Base-by-base conservation (phyloP, 2,329 filamentous ascomycete genomes). In the Lomentospora prolificans region DNA sequence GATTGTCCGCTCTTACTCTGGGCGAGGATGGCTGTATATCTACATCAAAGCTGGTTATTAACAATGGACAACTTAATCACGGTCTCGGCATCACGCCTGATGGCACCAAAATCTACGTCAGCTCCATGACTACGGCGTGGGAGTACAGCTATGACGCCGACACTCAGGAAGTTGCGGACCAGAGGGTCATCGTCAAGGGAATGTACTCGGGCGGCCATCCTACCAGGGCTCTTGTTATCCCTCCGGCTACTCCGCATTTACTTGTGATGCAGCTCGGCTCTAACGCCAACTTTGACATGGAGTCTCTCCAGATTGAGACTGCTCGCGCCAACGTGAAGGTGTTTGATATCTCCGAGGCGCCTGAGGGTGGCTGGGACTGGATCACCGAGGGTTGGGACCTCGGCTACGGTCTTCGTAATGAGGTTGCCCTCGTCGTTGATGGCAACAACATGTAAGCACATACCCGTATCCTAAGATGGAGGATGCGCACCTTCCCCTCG, bases 371-470 rank as follows among this genome's bases (percentile, higher is more conserved):
- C 0, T 72, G 65, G 58, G 65, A 66, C 60, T 74, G 70, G 60
- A 70, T 68, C 57, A 70, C 65, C 1, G 65, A 67, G n/a, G 71
- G 71, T 4, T 67, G 67, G 56, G 66, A 70, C 25, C 66, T 70
- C 24, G 71, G 67, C 0, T 74, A 72, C 50, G 72, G 72, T 0
- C 67, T 86, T 52, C 73, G 83, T 7, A 86, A 86, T 65, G 81
- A 82, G 27, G 80, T 85, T 19, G 83, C 82, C 9, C 71, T 86
- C 33, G 76, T 70, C 4, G 77, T 79, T 52, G 73, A 83, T 58
- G 68, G 68, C 6, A 67, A 64, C 46, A 65, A 58, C 54, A 53
- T 50, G 55, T 57, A 54, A 57, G 55, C 44, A 36, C 10, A 14
- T 10, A 24, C 5, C 33, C 27, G 19, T 55, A 31, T 14, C 25